phyloP scores from a whole-genome alignment of 169 alveolate species.

The Eimeria maxima region DNA sequence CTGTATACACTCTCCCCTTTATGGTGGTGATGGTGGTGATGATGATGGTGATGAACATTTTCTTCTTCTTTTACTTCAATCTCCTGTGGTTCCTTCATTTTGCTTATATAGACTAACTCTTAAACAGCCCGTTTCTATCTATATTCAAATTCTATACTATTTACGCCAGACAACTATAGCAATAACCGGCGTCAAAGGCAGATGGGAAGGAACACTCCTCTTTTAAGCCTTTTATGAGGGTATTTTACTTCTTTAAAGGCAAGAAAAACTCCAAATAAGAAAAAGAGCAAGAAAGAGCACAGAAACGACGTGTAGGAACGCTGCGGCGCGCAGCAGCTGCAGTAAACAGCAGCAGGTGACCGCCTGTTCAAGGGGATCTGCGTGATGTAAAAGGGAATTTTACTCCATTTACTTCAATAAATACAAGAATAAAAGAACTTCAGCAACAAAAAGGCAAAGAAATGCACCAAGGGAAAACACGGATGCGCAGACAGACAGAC shows the following conservation, averaged over 20 bases:
- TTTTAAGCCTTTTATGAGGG: neutral
- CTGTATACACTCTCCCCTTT: neutral
- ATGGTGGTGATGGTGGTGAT: constrained; percentile 46
- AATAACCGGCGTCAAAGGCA: neutral
- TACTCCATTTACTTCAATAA: neutral
- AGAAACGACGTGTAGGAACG: too few species aligned
- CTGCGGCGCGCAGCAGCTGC: too few species aligned
- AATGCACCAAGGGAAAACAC: neutral
- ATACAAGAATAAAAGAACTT: neutral
- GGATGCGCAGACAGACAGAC: neutral
- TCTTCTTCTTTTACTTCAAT: neutral
- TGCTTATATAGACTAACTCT: neutral
- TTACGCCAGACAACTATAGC: too few species aligned
- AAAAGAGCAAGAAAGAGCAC: neutral
- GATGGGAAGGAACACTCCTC: neutral
- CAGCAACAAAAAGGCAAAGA: neutral
- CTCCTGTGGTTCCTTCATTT: neutral
- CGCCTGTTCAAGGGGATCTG: neutral
- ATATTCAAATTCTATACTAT: too few species aligned
- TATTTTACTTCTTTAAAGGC: neutral
- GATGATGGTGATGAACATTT: neutral
- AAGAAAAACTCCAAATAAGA: neutral
- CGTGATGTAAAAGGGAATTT: neutral
- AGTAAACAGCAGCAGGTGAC: neutral
- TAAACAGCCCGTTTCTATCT: too few species aligned